These are phyloP conservation scores for Bruguiera sexangula DNA, from an alignment of 345 rosid species.

Conservation along the genomic window DNA sequence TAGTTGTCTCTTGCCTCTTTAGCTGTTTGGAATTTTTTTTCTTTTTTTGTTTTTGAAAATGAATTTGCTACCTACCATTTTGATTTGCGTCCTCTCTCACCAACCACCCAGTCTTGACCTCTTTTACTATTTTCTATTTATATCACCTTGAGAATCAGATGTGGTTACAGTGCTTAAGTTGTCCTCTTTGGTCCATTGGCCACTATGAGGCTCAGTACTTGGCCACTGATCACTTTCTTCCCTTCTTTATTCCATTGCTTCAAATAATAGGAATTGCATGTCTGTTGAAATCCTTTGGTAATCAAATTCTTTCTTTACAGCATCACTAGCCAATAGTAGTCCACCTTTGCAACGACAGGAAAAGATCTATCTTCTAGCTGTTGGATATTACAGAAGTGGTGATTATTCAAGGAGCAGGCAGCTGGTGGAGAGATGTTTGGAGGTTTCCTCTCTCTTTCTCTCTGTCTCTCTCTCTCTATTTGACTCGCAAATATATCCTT, in stretches of 20 bases:
- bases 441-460: constrained; percentile 37
- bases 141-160: too few relatives aligned
- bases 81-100: too few relatives aligned
- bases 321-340: constrained; percentile 49
- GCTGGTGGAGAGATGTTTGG: constrained; percentile 60
- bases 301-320: constrained; percentile 31
- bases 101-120: too few relatives aligned
- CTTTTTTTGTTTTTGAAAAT: too few relatives aligned
- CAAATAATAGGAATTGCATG: neutral
- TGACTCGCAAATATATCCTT: neutral
- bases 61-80: too few relatives aligned
- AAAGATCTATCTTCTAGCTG: constrained; percentile 78
- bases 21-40: too few relatives aligned
- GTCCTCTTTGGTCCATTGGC: neutral
- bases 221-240: neutral
- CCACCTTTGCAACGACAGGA: constrained; percentile 40
- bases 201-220: neutral
- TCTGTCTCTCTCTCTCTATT: neutral
- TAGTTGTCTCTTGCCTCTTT: too few relatives aligned
- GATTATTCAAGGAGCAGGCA: constrained; percentile 64
- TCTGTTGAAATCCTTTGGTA: constrained; percentile 1
- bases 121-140: too few relatives aligned
- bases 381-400: constrained; percentile 72
- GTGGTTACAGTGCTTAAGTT: too few relatives aligned
- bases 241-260: neutral